Conservation (phyloP, 1,284 basidiomycete genomes). For the Moniliella sp. region DNA sequence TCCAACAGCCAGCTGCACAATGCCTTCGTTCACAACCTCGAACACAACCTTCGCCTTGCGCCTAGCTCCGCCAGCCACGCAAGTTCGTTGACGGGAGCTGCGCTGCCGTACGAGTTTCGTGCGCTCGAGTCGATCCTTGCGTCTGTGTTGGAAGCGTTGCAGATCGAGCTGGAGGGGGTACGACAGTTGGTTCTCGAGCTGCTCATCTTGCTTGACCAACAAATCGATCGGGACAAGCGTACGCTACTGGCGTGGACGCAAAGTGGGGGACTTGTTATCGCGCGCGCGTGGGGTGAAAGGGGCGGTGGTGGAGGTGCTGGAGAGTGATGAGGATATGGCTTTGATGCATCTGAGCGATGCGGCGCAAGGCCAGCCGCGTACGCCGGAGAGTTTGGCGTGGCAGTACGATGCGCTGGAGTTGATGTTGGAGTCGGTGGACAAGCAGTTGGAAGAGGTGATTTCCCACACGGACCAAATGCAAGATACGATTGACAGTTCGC, state of each 20-base stretch:
- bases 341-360: slow-evolving; percentile 47
- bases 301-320: slow-evolving; percentile 18
- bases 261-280: slow-evolving; percentile 15
- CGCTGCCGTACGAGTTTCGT: slow-evolving; percentile 22
- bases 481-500: slow-evolving; percentile 58
- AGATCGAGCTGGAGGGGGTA: slow-evolving; percentile 17
- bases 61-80: slow-evolving; percentile 2
- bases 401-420: slow-evolving; percentile 64
- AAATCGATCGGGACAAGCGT: slow-evolving; percentile 24
- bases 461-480: slow-evolving; percentile 14
- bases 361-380: slow-evolving; percentile 3
- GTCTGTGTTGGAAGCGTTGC: slow-evolving; percentile 17
- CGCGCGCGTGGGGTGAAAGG: slow-evolving; percentile 13
- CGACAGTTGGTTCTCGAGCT: slow-evolving; percentile 10
- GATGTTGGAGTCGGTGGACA: slow-evolving; percentile 72
- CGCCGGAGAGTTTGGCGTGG: slow-evolving; percentile 1
- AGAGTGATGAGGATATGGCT: slow-evolving; percentile 53
- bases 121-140: slow-evolving; percentile 23
- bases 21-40: slow-evolving; percentile 25
- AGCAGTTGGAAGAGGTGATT: slow-evolving; percentile 39
- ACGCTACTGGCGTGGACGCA: slow-evolving; percentile 15
- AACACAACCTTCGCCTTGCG: slow-evolving; percentile 13
- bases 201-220: slow-evolving; percentile 15
- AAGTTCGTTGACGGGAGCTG: no score
- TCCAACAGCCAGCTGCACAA: slow-evolving; percentile 14